Evolutionary conservation across 2,329 filamentous ascomycete genomes (phyloP).

Genomic region (Diaporthe sp.): DNA sequence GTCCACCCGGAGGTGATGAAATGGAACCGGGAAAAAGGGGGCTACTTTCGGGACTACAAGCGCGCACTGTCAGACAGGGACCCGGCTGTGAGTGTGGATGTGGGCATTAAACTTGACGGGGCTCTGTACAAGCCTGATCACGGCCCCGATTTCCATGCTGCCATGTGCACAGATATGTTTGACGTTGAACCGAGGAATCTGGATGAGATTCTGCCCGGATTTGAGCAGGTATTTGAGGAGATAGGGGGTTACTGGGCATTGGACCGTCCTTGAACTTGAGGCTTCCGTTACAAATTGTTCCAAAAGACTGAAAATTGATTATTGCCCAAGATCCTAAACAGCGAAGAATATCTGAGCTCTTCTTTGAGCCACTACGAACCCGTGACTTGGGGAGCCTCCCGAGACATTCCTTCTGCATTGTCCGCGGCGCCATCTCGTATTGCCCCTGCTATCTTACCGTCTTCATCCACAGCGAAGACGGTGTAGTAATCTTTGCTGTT

Average conservation of each 20-base stretch:
- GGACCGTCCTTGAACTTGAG: not conserved
- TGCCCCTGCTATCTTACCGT: constrained; percentile 4
- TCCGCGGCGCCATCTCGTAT: not conserved
- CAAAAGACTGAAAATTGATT: not conserved
- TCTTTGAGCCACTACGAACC: not conserved
- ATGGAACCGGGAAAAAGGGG: constrained; percentile 46
- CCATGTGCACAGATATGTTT: constrained; percentile 42
- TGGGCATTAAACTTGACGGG: constrained; percentile 42
- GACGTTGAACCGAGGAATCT: constrained; percentile 40
- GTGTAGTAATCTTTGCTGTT: not conserved
- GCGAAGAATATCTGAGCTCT: not conserved
- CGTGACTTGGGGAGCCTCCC: not conserved
- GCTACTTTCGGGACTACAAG: constrained; percentile 50
- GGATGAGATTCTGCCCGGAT: constrained; percentile 40
- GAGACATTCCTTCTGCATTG: not conserved
- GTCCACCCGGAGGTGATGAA: constrained; percentile 44
- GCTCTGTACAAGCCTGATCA: constrained; percentile 39
- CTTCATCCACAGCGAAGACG: constrained; percentile 24
- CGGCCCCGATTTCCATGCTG: constrained; percentile 30
- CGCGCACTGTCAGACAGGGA: constrained; percentile 38
- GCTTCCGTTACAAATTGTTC: not conserved
- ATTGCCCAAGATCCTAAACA: not conserved
- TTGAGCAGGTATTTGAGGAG: constrained; percentile 13
- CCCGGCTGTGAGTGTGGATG: constrained; percentile 30
- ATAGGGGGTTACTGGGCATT: constrained; percentile 15